A percentile compares a stretch with the other conserved stretches of the same genome.
phyloP scores from a whole-genome alignment of 1,139 yeast species.

The Entelexis sorbosivorans region DNA sequence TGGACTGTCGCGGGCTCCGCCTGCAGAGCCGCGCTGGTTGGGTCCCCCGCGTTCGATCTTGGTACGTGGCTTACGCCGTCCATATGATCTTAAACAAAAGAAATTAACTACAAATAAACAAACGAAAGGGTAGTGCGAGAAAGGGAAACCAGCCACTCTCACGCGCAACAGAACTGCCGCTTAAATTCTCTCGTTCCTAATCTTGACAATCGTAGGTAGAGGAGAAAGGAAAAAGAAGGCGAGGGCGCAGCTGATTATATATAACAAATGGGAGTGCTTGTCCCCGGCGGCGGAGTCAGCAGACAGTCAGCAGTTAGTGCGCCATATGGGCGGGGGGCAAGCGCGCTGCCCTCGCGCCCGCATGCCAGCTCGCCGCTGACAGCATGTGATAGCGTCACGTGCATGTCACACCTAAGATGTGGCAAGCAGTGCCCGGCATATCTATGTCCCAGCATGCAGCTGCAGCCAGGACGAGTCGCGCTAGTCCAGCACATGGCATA shows the following conservation, averaged over 20 bases:
- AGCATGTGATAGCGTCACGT: no score
- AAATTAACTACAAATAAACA: constrained; percentile 14
- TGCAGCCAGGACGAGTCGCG: no score
- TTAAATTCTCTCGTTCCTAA: constrained; percentile 1
- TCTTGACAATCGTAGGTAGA: not conserved
- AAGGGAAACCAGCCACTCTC: constrained; percentile 3
- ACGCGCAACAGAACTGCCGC: constrained; percentile 2
- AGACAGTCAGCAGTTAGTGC: not conserved
- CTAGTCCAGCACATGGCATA: no score
- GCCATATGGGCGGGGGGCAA: not conserved
- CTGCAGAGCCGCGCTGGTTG: not conserved
- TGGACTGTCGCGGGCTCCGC: not conserved
- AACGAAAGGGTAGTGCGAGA: constrained; percentile 3
- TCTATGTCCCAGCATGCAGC: not conserved
- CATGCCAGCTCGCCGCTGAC: not conserved
- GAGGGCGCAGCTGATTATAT: not conserved
- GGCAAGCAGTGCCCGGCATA: not conserved
- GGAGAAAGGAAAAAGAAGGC: not conserved
- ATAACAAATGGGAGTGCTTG: not conserved
- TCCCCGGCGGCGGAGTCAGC: not conserved
- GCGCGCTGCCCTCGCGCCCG: not conserved
- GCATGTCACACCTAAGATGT: not conserved
- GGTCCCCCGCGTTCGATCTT: constrained; percentile 2
- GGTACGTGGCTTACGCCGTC: constrained; percentile 9
- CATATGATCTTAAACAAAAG: constrained; percentile 10